phyloP scores from a whole-genome alignment of 495 filamentous ascomycete species.

The Neurospora cerealis region DNA sequence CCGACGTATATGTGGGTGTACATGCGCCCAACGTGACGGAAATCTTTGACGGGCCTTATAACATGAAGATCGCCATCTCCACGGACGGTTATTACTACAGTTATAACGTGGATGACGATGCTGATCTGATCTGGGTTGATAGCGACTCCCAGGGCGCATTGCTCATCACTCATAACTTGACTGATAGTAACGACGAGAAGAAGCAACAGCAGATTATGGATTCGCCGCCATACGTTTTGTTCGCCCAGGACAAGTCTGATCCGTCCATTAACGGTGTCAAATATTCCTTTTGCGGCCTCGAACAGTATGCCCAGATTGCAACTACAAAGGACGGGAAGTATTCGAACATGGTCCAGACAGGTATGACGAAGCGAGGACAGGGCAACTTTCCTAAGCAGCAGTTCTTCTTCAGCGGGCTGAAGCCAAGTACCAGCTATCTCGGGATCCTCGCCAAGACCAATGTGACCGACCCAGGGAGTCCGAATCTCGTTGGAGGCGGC shows the following conservation, averaged over 20 bases:
- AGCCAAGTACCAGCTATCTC: conserved; percentile 56
- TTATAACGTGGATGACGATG: conserved; percentile 32
- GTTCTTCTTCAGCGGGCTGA: conserved; percentile 70
- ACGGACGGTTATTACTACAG: conserved; percentile 62
- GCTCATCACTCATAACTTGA: conserved; percentile 62
- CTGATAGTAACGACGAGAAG: conserved; percentile 27
- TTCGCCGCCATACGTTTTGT: conserved; percentile 64
- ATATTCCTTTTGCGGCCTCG: conserved; percentile 65
- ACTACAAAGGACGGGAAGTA: conserved; percentile 34
- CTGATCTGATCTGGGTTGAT: conserved; percentile 62
- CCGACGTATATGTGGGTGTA: conserved; percentile 66
- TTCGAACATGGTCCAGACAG: conserved; percentile 39
- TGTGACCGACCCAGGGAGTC: conserved; percentile 39
- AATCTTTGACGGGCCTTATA: conserved; percentile 51
- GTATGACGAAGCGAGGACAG: conserved; percentile 56
- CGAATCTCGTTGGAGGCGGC: conserved; percentile 50
- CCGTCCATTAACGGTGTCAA: conserved; percentile 54
- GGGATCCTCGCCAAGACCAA: conserved; percentile 63
- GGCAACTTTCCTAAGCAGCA: conserved; percentile 66
- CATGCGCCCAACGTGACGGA: conserved; percentile 51
- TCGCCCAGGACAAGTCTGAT: conserved; percentile 58
- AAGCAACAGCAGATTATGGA: conserved; percentile 47
- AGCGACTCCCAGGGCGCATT: conserved; percentile 69
- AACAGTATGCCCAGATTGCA: conserved; percentile 50
- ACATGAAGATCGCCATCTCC: conserved; percentile 75